These are phyloP conservation scores for Ogataea paraovalis DNA, from an alignment of 805 yeast species.

Conservation along the genomic window DNA sequence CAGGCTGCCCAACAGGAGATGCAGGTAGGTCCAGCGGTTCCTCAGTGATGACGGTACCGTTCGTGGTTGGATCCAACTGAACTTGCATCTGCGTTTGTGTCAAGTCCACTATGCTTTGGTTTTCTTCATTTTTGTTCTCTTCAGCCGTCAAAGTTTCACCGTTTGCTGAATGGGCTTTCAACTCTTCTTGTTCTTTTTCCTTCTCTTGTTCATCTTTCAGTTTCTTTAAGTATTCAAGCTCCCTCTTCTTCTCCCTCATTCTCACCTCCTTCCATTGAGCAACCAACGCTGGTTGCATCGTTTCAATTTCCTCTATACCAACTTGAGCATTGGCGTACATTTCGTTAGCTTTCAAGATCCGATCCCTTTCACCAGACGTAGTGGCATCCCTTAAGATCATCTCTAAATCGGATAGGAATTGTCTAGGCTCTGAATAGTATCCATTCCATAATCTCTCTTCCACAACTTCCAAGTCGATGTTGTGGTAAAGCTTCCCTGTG, in stretches of 20 bases:
- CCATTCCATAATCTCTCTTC: conserved; percentile 98
- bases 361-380: conserved; percentile 76
- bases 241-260: conserved; percentile 57
- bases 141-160: background rate
- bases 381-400: conserved; percentile 77
- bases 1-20: conserved; percentile 13
- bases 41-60: background rate
- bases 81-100: conserved; percentile 19
- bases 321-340: conserved; percentile 96
- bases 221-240: conserved; percentile 39
- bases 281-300: conserved; percentile 58
- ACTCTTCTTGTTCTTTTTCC: conserved; percentile 6
- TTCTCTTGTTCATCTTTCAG: conserved; percentile 20
- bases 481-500: conserved; percentile 69
- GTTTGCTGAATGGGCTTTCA: background rate
- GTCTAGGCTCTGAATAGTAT: conserved; percentile 86
- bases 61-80: conserved; percentile 16
- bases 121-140: background rate
- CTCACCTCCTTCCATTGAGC: conserved; percentile 74
- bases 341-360: conserved; percentile 78
- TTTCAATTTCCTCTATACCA: conserved; percentile 83
- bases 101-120: background rate
- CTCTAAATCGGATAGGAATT: conserved; percentile 79
- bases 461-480: conserved; percentile 90
- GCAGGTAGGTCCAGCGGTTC: conserved; percentile 1